These are phyloP conservation scores for Salix arbutifolia DNA, from an alignment of 345 rosid genomes.

Conservation along the genomic window DNA sequence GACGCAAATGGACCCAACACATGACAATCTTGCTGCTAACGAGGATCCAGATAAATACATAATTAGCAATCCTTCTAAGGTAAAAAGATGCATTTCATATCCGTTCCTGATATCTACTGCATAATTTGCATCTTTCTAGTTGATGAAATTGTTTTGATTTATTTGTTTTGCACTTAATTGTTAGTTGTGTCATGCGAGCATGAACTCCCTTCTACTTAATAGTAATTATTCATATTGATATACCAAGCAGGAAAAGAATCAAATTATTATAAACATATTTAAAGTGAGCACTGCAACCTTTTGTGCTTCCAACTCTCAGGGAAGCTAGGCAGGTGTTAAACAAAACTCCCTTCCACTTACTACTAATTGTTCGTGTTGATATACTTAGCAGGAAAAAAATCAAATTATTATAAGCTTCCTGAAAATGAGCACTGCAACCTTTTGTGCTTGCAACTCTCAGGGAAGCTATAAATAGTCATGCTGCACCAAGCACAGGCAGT, in stretches of 20 bases:
- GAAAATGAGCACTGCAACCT: not conserved
- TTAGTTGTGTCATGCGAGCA: not conserved
- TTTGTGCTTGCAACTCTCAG: not conserved
- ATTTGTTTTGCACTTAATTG: not conserved
- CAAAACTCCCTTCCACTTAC: not conserved
- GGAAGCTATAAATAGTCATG: not conserved
- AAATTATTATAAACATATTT: no score
- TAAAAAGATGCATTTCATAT: constrained; percentile 7
- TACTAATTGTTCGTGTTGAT: no score
- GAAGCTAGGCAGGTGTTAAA: not conserved
- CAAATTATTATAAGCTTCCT: no score
- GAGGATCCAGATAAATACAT: constrained; percentile 13
- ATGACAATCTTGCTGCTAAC: constrained; percentile 1
- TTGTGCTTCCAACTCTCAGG: not conserved
- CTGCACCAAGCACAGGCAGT: not conserved
- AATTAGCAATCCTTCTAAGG: constrained; percentile 20
- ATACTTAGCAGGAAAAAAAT: not conserved
- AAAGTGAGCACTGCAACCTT: not conserved
- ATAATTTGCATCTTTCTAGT: not conserved
- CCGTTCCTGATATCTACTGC: not conserved
- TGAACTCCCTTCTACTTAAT: not conserved
- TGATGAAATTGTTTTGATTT: not conserved
- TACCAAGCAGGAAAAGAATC: not conserved
- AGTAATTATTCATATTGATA: no score
- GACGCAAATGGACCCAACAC: constrained; percentile 18